A percentile compares a stretch with the other conserved stretches of the same genome.
phyloP scores from a whole-genome alignment of 306 rosid species.

The Heteromeles arbutifolia region DNA sequence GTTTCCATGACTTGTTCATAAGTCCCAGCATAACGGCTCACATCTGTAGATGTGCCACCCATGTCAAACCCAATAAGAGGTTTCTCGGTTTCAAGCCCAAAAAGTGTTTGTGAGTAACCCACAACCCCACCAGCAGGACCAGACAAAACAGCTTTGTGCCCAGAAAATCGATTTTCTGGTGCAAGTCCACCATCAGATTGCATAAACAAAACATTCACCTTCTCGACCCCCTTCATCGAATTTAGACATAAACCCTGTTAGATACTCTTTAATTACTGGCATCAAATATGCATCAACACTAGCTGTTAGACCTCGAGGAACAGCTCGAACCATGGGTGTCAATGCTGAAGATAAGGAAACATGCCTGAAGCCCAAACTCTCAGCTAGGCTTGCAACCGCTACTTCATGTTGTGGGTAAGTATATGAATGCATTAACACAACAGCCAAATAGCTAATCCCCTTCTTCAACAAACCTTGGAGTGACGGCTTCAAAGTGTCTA shows the following conservation, averaged over 20 bases:
- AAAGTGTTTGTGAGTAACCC: conserved; percentile 92
- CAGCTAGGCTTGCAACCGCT: conserved; percentile 54
- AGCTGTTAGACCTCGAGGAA: conserved; percentile 94
- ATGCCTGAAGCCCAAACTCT: conserved; percentile 74
- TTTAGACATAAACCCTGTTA: conserved; percentile 84
- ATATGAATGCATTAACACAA: conserved; percentile 86
- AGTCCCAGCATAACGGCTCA: conserved; percentile 84
- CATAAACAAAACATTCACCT: conserved; percentile 89
- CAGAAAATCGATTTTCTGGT: conserved; percentile 83
- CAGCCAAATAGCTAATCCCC: conserved; percentile 81
- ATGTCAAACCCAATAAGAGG: conserved; percentile 95
- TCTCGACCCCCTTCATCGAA: conserved; percentile 65
- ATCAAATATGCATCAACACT: conserved; percentile 94
- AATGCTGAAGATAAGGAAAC: conserved; percentile 87
- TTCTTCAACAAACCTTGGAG: conserved; percentile 49
- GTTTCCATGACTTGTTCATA: conserved; percentile 96
- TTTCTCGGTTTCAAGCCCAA: conserved; percentile 69
- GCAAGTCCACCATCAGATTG: conserved; percentile 99
- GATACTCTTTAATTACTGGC: conserved; percentile 88
- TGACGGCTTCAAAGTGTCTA: conserved; percentile 49
- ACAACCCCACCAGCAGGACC: conserved; percentile 99
- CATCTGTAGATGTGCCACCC: conserved; percentile 99
- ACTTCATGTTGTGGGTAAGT: conserved; percentile 78
- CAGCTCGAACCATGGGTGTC: conserved; percentile 95
- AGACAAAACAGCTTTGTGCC: conserved; percentile 89